Evolutionary conservation across 2,329 filamentous ascomycete genomes (phyloP).

Genomic region (Curvularia hawaiiensis): DNA sequence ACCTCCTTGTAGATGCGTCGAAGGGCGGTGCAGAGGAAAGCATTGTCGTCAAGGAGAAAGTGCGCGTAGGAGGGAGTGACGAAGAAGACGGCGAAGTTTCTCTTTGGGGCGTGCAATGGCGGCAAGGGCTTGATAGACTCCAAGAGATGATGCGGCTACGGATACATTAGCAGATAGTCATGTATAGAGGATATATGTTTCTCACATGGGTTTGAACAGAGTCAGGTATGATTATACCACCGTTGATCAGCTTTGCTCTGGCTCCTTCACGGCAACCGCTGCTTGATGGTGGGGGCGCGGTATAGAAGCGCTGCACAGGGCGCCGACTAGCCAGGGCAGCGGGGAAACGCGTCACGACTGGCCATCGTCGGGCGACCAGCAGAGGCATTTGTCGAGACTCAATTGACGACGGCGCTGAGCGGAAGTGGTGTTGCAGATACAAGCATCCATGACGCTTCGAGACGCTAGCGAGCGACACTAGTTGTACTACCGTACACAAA

Average conservation of each 20-base stretch:
- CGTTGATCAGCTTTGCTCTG: constrained; percentile 14
- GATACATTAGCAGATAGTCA: constrained; percentile 11
- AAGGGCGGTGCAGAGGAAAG: constrained; percentile 37
- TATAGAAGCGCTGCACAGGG: constrained; percentile 19
- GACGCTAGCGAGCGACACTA: constrained; percentile 18
- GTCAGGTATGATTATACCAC: constrained; percentile 37
- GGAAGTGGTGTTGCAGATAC: constrained; percentile 8
- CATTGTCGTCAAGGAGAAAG: constrained; percentile 34
- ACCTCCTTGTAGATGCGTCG: constrained; percentile 18
- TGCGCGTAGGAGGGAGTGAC: constrained; percentile 42
- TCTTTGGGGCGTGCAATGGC: not conserved
- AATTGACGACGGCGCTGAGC: constrained; percentile 28
- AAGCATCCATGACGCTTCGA: constrained; percentile 18
- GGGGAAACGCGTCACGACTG: constrained; percentile 25
- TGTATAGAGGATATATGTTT: not conserved
- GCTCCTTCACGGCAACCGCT: not conserved
- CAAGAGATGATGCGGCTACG: constrained; percentile 32
- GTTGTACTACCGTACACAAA: not conserved
- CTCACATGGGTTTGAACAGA: constrained; percentile 30
- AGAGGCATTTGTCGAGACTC: constrained; percentile 38
- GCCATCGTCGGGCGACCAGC: constrained; percentile 36
- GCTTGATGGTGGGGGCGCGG: constrained; percentile 1
- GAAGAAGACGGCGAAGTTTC: constrained; percentile 37
- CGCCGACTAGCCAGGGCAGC: constrained; percentile 10
- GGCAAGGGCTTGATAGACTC: constrained; percentile 28